Conservation (phyloP, 108 stramenopile genomes). For the Mediolabrus comicus region DNA sequence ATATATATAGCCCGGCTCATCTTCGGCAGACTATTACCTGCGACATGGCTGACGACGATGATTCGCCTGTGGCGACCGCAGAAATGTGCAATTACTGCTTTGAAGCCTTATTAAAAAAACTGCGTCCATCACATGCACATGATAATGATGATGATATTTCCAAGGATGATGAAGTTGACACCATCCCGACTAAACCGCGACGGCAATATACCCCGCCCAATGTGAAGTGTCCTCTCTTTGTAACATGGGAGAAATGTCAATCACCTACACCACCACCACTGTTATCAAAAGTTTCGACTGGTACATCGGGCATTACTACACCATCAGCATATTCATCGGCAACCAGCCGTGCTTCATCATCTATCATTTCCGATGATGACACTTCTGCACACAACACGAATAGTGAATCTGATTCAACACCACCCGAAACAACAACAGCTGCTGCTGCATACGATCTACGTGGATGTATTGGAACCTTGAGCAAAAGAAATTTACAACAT, state of each 20-base stretch:
- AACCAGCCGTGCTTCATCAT: slow-evolving; percentile 13
- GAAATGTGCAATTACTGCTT: slow-evolving; percentile 78
- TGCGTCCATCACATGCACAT: slow-evolving; percentile 16
- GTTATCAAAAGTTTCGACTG: not conserved
- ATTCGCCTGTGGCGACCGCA: slow-evolving; percentile 48
- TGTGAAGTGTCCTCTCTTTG: slow-evolving; percentile 69
- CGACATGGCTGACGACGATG: not conserved
- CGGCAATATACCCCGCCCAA: slow-evolving; percentile 17
- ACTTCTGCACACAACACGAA: not conserved
- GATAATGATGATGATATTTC: not conserved
- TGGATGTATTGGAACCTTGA: slow-evolving; percentile 75
- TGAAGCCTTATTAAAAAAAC: slow-evolving; percentile 51
- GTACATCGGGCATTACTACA: slow-evolving; percentile 7
- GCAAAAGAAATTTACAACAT: slow-evolving; percentile 42
- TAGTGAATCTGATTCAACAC: not conserved
- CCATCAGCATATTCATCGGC: not conserved
- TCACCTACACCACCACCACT: not conserved
- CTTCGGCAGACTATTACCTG: not conserved
- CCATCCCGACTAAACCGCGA: not conserved
- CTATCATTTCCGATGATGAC: slow-evolving; percentile 26
- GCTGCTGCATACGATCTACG: slow-evolving; percentile 51
- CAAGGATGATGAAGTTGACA: slow-evolving; percentile 12
- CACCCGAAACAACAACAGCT: not conserved
- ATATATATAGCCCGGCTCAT: too few relatives aligned
- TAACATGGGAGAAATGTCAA: slow-evolving; percentile 75